Evolutionary conservation across 805 yeast species (phyloP), one percentile per base, ranked within the genome.

Genomic region (Wickerhamiella lipophila): DNA sequence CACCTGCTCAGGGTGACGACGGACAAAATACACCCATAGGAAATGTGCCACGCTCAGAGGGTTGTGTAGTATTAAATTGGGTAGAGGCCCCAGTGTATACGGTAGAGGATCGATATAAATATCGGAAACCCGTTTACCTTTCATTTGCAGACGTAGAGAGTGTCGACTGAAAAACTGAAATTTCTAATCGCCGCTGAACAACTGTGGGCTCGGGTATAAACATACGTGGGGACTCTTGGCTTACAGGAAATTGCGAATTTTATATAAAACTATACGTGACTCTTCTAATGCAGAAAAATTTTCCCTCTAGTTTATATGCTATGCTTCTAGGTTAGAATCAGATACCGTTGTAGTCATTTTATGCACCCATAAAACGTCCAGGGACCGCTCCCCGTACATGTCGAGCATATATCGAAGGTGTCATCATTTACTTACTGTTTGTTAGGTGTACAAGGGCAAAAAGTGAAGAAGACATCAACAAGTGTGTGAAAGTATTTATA

Each of bases 341-440:
- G 94, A 84, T 84, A 84, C 94, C 94, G 94, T 84, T 84, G 94
- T 84, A 84, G 95, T 84, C 94, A 56, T 27, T 50, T n/a, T 49
- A 51, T 49, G 49, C 53, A 52, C 50, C 52, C 55, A 32, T 23
- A 23, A 27, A 32, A 34, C 27, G 35, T 47, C 50, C 58, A 36
- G 59, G 60, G 59, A 55, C 61, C 61, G 61, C 61, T 55, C 60
- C 60, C 61, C 57, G 29, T 39, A 40, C 38, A 42, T 13, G 53
- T 54, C 56, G 53, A 47, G 49, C 42, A 46, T 36, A 41, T 18
- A 42, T 40, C 19, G 16, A 36, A 36, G 45, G 50, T 49, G 53
- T 58, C 59, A 57, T 56, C 60, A 56, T 29, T 25, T 29, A 29
- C 59, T 49, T 57, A 56, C 59, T 55, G 34, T 52, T 55, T 45